Base-by-base conservation (phyloP, 768 basidiomycete genomes). In the Amanita pseudoporphyria region DNA sequence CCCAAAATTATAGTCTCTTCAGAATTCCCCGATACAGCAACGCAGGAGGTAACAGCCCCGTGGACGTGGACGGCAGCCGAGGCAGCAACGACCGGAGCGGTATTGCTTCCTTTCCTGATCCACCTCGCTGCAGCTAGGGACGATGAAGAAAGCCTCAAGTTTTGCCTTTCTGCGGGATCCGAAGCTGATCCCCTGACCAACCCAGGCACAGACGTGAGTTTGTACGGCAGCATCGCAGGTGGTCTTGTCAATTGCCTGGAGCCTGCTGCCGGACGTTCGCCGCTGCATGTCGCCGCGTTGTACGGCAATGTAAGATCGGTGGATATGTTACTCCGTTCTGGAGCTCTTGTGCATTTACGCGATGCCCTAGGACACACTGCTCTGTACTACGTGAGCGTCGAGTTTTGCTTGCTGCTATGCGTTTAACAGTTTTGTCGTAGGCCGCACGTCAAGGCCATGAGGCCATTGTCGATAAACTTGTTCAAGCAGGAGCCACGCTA, bases 31-130 rank as follows among this genome's bases (percentile, higher is more conserved):
- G 64, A 69, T 26, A 55, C 59, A 40, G 48, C 64, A n/a, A 62
- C 67, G 1, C 71, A 68, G 44, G 71, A 74, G 16, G 69, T 69
- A 3, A 69, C 71, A 18, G 86, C 86, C 5, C 76, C 83, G 5
- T 90, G 87, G 89, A 73, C 82, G 6, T 79, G 76, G 69, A 92
- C 89, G 6, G 84, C 79, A 3, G 79, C 82, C 5, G 88, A 93
- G 64, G 83, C 80, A 1, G 73, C 76, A 1, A 75, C 70, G 10
- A 83, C 81, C 0, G 84, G 90, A 60, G 72, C 77, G 3, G 80
- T 81, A 12, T 68, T 93, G 30, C 73, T 85, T 43, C 88, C 89
- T 6, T 81, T 84, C 63, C 70, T 92, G 4, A 76, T 90, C 28
- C 87, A 90, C 62, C 74, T 89, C 14, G 87, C 90, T 9, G 83